These are phyloP conservation scores for Nakaseomyces nivariensis DNA, from an alignment of 1,139 yeast genomes.

Conservation along the genomic window DNA sequence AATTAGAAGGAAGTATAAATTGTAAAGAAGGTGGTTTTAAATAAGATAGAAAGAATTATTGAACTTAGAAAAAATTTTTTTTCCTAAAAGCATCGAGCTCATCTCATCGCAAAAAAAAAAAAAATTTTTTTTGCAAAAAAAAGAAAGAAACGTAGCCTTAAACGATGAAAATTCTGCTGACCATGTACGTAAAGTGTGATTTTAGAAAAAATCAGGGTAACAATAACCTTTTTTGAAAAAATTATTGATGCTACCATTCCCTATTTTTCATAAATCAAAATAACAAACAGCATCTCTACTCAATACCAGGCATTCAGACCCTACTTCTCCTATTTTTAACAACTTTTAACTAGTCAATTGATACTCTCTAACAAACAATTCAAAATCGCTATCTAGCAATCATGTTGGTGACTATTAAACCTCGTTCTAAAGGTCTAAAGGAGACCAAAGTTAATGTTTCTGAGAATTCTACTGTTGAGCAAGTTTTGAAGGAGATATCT, in stretches of 20 bases:
- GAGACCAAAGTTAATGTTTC: constrained; percentile 33
- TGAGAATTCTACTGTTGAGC: constrained; percentile 26
- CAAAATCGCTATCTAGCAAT: constrained; percentile 10
- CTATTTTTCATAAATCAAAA: no score
- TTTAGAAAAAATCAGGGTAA: neutral
- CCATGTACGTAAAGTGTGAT: neutral
- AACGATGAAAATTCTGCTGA: neutral
- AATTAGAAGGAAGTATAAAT: no score
- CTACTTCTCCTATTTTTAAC: no score
- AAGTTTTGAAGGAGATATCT: constrained; percentile 36
- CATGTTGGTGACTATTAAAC: constrained; percentile 37
- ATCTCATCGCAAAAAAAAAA: neutral
- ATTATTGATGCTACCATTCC: no score
- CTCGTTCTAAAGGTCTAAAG: constrained; percentile 44
- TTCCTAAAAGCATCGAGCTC: neutral
- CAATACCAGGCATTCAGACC: no score
- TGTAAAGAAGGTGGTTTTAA: neutral
- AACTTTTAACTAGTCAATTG: no score
- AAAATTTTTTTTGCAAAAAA: neutral
- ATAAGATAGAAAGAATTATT: constrained; percentile 1
- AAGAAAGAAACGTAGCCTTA: neutral
- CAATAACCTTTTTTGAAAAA: no score
- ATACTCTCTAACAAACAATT: no score
- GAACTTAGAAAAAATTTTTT: constrained; percentile 4
- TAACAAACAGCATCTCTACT: no score